phyloP scores from a whole-genome alignment of 257 asterid genomes.

The Nyctanthes arbortristis region DNA sequence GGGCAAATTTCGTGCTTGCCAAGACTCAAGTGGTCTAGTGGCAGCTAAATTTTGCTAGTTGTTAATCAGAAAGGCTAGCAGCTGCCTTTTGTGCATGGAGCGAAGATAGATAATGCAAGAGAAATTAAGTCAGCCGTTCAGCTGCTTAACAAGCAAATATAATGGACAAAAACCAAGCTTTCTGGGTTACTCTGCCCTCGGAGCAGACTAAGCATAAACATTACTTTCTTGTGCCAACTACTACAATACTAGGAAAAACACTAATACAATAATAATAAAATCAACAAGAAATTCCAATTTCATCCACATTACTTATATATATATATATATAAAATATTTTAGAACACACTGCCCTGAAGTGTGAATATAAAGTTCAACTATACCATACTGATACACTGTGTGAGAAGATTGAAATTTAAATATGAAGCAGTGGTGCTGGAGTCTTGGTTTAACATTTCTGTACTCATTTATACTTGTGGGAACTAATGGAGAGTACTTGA shows the following conservation, averaged over 20 bases:
- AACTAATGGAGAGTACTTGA: conserved; percentile 45
- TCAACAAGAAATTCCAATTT: conserved; percentile 10
- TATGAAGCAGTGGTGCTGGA: conserved; percentile 10
- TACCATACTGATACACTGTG: not conserved
- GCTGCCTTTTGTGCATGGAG: not conserved
- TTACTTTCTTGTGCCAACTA: conserved; percentile 28
- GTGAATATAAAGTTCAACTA: not conserved
- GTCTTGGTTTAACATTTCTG: not conserved
- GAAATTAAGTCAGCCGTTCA: conserved; percentile 13
- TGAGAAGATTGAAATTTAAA: conserved; percentile 32
- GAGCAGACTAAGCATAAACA: conserved; percentile 30
- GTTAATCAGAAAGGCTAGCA: too few species aligned
- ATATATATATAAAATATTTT: not conserved
- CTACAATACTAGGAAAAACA: conserved; percentile 20
- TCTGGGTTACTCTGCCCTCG: conserved; percentile 18
- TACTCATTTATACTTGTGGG: not conserved
- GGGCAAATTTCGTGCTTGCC: too few species aligned
- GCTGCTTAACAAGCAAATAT: conserved; percentile 4
- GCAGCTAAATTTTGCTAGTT: too few species aligned
- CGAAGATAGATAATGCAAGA: not conserved
- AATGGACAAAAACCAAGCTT: conserved; percentile 28
- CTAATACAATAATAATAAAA: not conserved
- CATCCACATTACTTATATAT: not conserved
- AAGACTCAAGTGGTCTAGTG: too few species aligned
- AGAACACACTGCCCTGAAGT: too few species aligned